Base-by-base conservation (phyloP, 2,329 filamentous ascomycete genomes). In the Fusarium decemcellulare region DNA sequence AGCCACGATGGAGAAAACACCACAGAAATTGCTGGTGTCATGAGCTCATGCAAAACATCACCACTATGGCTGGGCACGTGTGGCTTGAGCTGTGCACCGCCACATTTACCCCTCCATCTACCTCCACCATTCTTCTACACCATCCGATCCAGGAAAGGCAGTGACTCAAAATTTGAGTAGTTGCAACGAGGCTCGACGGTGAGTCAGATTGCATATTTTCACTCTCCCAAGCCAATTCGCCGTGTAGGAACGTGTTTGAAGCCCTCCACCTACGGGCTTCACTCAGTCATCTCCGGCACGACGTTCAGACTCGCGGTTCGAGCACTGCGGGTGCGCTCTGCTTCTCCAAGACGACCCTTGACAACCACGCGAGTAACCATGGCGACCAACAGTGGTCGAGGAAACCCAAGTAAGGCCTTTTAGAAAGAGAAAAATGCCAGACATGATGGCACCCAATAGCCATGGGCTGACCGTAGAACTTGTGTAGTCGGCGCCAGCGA, bases 261-360 rank as follows among this genome's bases (percentile, higher is more conserved):
- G 79, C 78, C 80, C 75, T 63, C 72, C 52, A 55, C 34, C 59
- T 59, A 60, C 56, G 79, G 81, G 80, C 80, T 83, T 82, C 81
- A 72, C 71, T 61, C 65, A 72, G 71, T 73, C 69, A 69, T 71
- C 67, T 78, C 72, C 78, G 77, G 74, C 71, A 83, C 79, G 75
- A 82, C 81, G 85, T 87, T 85, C 78, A 84, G 81, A 84, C 77
- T 85, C 76, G 76, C 86, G 64, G 78, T 82, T 74, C 84, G 85
- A 84, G 86, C 86, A 81, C 84, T 89, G 77, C 83, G 85, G 77
- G 86, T 87, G 87, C 87, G 86, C 81, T 84, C 85, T 78, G 78
- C 84, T 80, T 84, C 82, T 68, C 82, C 81, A 76, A 81, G 81
- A 81, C 79, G 81, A 81, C 80, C 75, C 67, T 78, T 81, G 56